Percentiles rank a stretch among this genome's conserved stretches.
phyloP scores from a whole-genome alignment of 2,329 filamentous ascomycete species.

The Fusarium penzigii region DNA sequence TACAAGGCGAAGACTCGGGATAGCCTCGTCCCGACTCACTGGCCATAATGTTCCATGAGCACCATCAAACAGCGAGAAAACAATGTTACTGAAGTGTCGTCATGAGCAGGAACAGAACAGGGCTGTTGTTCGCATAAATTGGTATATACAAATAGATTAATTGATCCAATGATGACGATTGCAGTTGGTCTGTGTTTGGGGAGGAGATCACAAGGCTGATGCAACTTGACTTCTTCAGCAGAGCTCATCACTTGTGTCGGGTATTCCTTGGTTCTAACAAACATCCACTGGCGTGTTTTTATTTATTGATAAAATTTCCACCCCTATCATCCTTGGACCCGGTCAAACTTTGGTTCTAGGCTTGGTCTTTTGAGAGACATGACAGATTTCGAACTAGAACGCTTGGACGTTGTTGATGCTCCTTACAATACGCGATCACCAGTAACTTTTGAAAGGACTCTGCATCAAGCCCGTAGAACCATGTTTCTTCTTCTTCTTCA shows the following conservation, averaged over 20 bases:
- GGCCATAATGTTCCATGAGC: too few relatives aligned
- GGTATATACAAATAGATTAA: too few relatives aligned
- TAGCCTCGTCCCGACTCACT: too few relatives aligned
- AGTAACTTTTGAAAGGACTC: not conserved
- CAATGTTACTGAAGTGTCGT: too few relatives aligned
- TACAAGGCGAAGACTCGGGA: too few relatives aligned
- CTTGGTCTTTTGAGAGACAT: too few relatives aligned
- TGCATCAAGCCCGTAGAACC: not conserved
- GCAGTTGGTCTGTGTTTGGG: not conserved
- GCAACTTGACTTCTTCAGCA: not conserved
- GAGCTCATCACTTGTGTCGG: not conserved
- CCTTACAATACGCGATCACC: not conserved
- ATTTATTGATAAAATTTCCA: not conserved
- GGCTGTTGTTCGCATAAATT: too few relatives aligned
- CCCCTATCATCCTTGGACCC: not conserved
- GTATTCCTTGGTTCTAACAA: not conserved
- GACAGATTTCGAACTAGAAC: not conserved
- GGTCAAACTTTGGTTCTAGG: not conserved
- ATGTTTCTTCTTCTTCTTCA: not conserved
- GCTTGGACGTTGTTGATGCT: not conserved
- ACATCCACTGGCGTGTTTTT: not conserved
- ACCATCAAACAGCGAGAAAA: too few relatives aligned
- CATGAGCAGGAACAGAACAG: too few relatives aligned
- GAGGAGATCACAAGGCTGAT: not conserved
- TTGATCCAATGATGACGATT: not conserved